Conservation (phyloP, 2,329 filamentous ascomycete genomes). For the Passalora sequoiae region DNA sequence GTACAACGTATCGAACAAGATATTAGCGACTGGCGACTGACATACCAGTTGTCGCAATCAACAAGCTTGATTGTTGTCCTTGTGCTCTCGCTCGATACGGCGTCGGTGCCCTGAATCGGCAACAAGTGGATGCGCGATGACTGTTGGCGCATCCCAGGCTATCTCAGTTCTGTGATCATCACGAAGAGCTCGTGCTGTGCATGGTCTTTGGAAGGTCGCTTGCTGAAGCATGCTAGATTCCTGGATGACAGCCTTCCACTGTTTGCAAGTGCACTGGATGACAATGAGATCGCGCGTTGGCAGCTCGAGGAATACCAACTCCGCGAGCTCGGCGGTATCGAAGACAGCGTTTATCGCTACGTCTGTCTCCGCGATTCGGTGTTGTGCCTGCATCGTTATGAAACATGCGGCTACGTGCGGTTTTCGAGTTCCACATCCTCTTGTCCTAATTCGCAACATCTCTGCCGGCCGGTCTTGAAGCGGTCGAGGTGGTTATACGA, state of each 20-base stretch:
- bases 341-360: too few relatives aligned
- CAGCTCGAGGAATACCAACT: constrained; percentile 11
- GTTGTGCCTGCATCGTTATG: too few relatives aligned
- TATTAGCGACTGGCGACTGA: neutral
- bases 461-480: too few relatives aligned
- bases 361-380: too few relatives aligned
- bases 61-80: neutral
- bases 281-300: constrained; percentile 3
- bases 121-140: neutral
- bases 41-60: neutral
- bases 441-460: too few relatives aligned
- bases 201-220: constrained; percentile 20
- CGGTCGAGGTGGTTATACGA: too few relatives aligned
- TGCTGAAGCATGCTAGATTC: constrained; percentile 19
- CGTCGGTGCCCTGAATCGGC: too few relatives aligned
- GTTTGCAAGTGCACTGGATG: constrained; percentile 14
- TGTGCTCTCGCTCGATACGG: neutral
- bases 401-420: too few relatives aligned
- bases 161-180: too few relatives aligned
- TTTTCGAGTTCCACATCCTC: too few relatives aligned
- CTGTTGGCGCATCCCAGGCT: neutral
- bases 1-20: too few relatives aligned
- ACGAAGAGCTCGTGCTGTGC: neutral
- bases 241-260: constrained; percentile 15
- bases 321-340: constrained; percentile 25